Evolutionary conservation across 305 asterid species (phyloP).

Genomic region (Solanum aculeatissimum): DNA sequence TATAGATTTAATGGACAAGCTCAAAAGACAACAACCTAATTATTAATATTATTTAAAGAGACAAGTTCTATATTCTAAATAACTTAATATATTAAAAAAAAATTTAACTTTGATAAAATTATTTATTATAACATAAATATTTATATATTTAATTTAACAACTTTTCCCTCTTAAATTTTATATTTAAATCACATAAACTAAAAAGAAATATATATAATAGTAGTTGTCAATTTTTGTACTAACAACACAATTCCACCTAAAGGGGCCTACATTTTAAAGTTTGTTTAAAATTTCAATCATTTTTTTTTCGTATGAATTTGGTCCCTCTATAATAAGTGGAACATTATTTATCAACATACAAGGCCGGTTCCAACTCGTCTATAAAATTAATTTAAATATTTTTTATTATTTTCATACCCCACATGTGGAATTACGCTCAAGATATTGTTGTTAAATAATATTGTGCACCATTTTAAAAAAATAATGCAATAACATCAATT

Average conservation of each 20-base stretch:
- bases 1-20: not conserved
- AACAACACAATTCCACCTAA: conserved; percentile 10
- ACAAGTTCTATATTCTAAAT: too few relatives aligned
- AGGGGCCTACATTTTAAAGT: not conserved
- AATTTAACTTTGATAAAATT: not conserved
- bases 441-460: too few relatives aligned
- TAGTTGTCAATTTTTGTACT: conserved; percentile 4
- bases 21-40: not conserved
- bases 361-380: not conserved
- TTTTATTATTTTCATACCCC: too few relatives aligned
- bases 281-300: not conserved
- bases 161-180: not conserved
- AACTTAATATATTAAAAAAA: too few relatives aligned
- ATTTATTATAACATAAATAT: not conserved
- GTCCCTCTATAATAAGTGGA: not conserved
- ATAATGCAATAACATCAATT: not conserved
- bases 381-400: not conserved
- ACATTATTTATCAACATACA: not conserved
- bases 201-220: not conserved
- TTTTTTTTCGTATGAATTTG: not conserved
- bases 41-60: not conserved
- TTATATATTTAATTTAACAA: not conserved
- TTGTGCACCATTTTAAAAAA: not conserved
- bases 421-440: too few relatives aligned
- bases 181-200: not conserved